phyloP scores from a whole-genome alignment of 352 stramenopile genomes.

The Phytophthora pinifolia region DNA sequence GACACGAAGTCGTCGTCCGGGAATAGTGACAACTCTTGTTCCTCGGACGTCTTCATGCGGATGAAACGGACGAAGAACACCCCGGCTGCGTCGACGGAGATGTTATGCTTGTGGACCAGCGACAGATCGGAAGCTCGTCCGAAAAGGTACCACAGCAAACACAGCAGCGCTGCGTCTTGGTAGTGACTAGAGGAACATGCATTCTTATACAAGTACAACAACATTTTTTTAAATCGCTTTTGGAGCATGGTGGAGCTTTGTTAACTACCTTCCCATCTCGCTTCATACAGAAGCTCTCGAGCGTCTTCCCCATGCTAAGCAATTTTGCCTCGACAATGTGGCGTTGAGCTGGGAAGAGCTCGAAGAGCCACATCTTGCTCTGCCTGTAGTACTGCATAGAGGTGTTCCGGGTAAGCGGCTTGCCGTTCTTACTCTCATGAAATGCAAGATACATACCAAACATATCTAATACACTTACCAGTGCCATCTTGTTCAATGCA shows the following conservation, averaged over 20 bases:
- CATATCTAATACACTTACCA: constrained; percentile 18
- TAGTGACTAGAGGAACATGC: constrained; percentile 3
- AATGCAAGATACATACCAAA: constrained; percentile 29
- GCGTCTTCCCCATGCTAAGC: constrained; percentile 3
- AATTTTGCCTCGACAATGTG: background rate
- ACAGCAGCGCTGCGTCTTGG: constrained; percentile 19
- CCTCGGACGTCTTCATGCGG: constrained; percentile 28
- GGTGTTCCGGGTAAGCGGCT: constrained; percentile 18
- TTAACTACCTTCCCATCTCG: background rate
- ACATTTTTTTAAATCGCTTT: background rate
- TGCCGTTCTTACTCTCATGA: constrained; percentile 19
- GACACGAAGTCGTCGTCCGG: constrained; percentile 11
- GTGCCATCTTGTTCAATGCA: constrained; percentile 13
- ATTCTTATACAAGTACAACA: background rate
- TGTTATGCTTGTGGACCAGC: background rate
- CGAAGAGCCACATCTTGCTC: constrained; percentile 7
- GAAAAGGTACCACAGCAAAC: constrained; percentile 27
- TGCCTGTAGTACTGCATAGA: constrained; percentile 11
- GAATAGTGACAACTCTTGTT: constrained; percentile 30
- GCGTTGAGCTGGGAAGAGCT: background rate
- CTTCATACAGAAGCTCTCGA: background rate
- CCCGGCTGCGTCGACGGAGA: constrained; percentile 15
- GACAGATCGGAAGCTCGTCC: constrained; percentile 28
- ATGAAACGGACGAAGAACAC: constrained; percentile 20
- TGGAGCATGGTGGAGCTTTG: background rate